Conservation (phyloP, 495 filamentous ascomycete species). For the Penicillium tannophilum region DNA sequence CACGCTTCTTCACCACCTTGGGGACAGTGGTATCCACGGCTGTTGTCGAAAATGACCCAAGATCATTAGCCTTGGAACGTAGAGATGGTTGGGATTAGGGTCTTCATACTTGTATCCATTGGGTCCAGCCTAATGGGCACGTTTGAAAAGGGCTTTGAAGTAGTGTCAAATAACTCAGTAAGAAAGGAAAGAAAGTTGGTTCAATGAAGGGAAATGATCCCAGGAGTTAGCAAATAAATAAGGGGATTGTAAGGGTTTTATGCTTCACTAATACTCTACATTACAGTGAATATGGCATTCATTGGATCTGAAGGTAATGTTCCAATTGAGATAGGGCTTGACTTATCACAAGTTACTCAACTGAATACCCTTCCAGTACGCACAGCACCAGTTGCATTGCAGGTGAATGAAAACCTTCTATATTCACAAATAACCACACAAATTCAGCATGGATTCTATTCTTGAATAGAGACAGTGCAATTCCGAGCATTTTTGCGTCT, state of each 20-base stretch:
- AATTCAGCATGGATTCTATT: neutral
- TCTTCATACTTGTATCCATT: constrained; percentile 1
- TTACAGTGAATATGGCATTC: neutral
- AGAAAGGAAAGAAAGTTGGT: neutral
- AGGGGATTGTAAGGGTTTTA: no score
- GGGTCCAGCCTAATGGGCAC: neutral
- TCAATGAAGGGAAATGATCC: neutral
- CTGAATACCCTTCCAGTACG: neutral
- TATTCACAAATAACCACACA: no score
- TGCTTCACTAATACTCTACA: neutral
- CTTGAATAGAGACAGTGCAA: neutral
- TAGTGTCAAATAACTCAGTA: neutral
- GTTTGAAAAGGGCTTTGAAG: neutral
- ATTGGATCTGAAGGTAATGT: neutral
- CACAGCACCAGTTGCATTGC: no score
- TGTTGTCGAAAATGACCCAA: neutral
- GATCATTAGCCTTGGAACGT: neutral
- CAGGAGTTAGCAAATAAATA: no score
- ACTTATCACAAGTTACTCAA: neutral
- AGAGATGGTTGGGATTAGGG: neutral
- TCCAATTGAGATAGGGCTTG: neutral
- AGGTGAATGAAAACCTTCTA: no score
- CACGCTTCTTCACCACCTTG: neutral
- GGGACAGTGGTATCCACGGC: neutral
- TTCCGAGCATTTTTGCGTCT: constrained; percentile 7